These are phyloP conservation scores for Corylus avellana DNA, from an alignment of 306 rosid genomes.

Conservation along the genomic window DNA sequence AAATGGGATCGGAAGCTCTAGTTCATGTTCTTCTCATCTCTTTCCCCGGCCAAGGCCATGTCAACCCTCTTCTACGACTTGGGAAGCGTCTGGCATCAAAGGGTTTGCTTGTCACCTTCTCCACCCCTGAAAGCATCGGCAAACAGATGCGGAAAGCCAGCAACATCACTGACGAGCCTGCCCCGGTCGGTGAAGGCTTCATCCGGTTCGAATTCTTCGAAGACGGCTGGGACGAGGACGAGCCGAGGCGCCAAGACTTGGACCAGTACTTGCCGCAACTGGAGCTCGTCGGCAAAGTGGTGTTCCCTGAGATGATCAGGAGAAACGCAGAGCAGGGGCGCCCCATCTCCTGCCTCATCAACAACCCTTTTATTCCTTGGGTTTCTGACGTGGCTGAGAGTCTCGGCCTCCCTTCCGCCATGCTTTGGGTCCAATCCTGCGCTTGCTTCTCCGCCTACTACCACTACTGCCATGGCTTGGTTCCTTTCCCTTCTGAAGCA, in stretches of 20 bases:
- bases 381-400: constrained; percentile 52
- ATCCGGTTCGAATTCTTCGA: constrained; percentile 60
- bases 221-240: constrained; percentile 39
- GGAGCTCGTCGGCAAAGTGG: constrained; percentile 35
- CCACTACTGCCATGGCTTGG: constrained; percentile 43
- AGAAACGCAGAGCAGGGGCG: constrained; percentile 29
- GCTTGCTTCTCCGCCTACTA: constrained; percentile 62
- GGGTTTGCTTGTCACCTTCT: constrained; percentile 58
- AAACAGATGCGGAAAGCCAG: constrained; percentile 39
- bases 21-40: constrained; percentile 52
- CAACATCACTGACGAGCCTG: constrained; percentile 32
- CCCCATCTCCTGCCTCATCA: constrained; percentile 56
- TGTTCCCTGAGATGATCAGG: constrained; percentile 32
- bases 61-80: constrained; percentile 68
- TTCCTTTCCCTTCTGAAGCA: constrained; percentile 47
- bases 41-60: constrained; percentile 75
- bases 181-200: constrained; percentile 51
- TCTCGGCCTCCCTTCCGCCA: constrained; percentile 43
- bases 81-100: constrained; percentile 64
- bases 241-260: constrained; percentile 23
- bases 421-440: constrained; percentile 67
- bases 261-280: constrained; percentile 22
- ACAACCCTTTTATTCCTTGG: constrained; percentile 73
- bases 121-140: constrained; percentile 44
- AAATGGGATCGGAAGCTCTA: constrained; percentile 42